Conservation (phyloP, 768 basidiomycete species). For the Collybia sordida region DNA sequence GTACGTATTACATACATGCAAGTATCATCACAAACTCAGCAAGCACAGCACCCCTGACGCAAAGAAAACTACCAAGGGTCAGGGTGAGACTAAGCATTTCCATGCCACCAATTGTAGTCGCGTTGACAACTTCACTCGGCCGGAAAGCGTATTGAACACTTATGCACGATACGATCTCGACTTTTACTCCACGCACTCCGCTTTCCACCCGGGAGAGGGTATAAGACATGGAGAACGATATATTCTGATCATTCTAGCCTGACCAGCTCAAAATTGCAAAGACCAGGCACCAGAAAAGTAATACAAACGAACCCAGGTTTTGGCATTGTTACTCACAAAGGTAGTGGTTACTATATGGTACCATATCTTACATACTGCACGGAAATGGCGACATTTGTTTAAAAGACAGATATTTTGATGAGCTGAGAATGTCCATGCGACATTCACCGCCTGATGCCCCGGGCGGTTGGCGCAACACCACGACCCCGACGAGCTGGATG, state of each 20-base stretch:
- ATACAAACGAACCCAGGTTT: not conserved
- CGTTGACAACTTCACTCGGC: too few relatives aligned
- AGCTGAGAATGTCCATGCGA: not conserved
- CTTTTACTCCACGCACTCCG: too few relatives aligned
- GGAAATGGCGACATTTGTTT: not conserved
- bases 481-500: conserved; percentile 80
- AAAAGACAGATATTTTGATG: conserved; percentile 1
- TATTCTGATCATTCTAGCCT: too few relatives aligned
- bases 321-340: conserved; percentile 11
- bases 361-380: conserved; percentile 12
- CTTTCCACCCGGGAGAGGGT: too few relatives aligned
- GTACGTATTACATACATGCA: too few relatives aligned
- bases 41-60: not conserved
- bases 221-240: too few relatives aligned
- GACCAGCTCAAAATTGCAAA: too few relatives aligned
- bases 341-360: conserved; percentile 4
- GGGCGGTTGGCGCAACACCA: conserved; percentile 67
- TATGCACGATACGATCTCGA: too few relatives aligned
- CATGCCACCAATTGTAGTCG: too few relatives aligned
- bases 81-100: too few relatives aligned
- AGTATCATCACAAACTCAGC: not conserved
- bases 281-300: not conserved
- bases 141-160: too few relatives aligned
- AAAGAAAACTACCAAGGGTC: too few relatives aligned
- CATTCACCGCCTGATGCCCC: conserved; percentile 79